Conservation (phyloP, 2,329 filamentous ascomycete genomes). For the Graphiopsis chlorocephala region DNA sequence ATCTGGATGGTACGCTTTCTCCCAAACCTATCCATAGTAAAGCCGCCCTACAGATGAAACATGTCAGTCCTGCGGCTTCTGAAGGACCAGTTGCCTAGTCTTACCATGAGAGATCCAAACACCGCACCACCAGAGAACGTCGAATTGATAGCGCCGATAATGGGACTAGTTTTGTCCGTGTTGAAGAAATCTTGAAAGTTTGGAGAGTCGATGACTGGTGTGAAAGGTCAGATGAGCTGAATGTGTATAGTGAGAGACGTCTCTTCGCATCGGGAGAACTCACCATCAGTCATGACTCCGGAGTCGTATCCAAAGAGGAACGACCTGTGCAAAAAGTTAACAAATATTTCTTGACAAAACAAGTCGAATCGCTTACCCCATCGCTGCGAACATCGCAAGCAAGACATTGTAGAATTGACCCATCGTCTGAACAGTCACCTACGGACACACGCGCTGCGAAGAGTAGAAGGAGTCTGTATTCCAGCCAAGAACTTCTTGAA, state of each 20-base stretch:
- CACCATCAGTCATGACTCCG: conserved; percentile 46
- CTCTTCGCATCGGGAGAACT: background rate
- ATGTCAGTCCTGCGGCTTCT: background rate
- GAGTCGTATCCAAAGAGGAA: conserved; percentile 51
- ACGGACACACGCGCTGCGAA: background rate
- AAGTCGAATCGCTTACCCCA: conserved; percentile 21
- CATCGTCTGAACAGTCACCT: background rate
- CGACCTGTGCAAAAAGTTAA: conserved; percentile 23
- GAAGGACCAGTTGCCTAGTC: conserved; percentile 17
- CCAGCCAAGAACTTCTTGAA: background rate
- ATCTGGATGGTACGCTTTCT: conserved; percentile 59
- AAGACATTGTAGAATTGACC: conserved; percentile 28
- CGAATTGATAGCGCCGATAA: conserved; percentile 41
- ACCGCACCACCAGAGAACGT: conserved; percentile 31
- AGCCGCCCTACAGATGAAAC: conserved; percentile 33
- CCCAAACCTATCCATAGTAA: conserved; percentile 61
- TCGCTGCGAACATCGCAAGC: conserved; percentile 29
- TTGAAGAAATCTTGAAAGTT: conserved; percentile 60
- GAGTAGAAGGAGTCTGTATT: background rate
- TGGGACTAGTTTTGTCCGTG: conserved; percentile 34
- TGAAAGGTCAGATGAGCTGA: background rate
- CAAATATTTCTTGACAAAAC: background rate
- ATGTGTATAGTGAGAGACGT: background rate
- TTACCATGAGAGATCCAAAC: conserved; percentile 47
- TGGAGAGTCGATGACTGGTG: conserved; percentile 48